Evolutionary conservation across 202 grass and related monocot species (phyloP), one percentile per base, ranked within the genome.

Genomic region (Cymbopogon flexuosus): DNA sequence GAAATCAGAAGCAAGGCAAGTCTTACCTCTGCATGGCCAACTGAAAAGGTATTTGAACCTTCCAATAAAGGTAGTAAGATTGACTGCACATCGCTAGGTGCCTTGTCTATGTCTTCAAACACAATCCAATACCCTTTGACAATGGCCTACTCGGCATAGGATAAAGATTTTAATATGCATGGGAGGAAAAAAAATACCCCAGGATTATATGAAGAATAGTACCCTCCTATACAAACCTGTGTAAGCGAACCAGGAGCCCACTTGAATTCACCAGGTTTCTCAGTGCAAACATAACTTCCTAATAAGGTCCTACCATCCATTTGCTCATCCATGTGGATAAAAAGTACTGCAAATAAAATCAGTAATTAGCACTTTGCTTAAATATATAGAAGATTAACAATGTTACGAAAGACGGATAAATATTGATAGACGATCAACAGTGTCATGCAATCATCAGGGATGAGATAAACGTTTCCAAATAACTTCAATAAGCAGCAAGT

Each of bases 71-170:
- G 94, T 70, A 94, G 56, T 79, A 97, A 83, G 31, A 93, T 83
- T 82, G 94, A 92, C 45, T 93, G 92, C 57, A 97, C 85, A 75
- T 97, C 94, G 86, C 67, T 94, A 73, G 94, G 91, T 71, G 94
- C 89, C 86, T 94, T 97, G 88, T 97, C 94, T 57, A 97, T 92
- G 83, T 97, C 92, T 89, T 97, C 90, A 86, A 97, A 92, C 72
- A 92, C 90, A 78, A 97, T 89, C 94, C 94, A 97, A 73, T 86
- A 97, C 19, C 94, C 94, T 81, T 90, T 93, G 42, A 84, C 31
- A 88, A 97, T 87, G 30, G 92, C 94, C 94, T 97, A 57, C 35
- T 29, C 23, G 1, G 58, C 62, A 34, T 42, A 75, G 40, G 64
- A 87, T 67, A 59, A 62, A 83, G 82, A 3, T 5, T 68, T 72